Evolutionary conservation across 163 green algal species (phyloP).

Genomic region (Scenedesmus sp.): DNA sequence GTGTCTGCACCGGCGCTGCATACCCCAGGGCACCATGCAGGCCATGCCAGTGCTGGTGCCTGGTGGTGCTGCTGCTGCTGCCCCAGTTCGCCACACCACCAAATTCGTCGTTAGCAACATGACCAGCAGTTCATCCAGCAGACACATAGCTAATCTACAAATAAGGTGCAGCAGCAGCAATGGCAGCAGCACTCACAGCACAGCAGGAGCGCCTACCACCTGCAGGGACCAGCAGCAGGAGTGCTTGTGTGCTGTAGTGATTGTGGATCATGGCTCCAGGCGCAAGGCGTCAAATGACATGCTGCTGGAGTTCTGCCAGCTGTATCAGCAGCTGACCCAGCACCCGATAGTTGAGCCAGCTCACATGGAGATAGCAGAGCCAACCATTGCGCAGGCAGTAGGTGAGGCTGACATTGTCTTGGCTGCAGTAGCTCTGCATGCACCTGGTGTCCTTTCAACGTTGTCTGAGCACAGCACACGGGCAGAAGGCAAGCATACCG

Average conservation of each 20-base stretch:
- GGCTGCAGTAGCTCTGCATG: background rate
- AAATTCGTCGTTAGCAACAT: background rate
- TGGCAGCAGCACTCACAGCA: background rate
- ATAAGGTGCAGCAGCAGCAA: background rate
- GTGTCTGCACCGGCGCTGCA: background rate
- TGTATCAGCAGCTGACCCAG: slow-evolving; percentile 42
- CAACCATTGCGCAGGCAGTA: slow-evolving; percentile 72
- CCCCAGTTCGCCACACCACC: background rate
- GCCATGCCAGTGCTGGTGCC: background rate
- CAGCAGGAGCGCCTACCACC: background rate
- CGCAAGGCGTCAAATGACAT: slow-evolving; percentile 81
- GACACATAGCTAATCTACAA: background rate
- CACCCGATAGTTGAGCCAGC: slow-evolving; percentile 70
- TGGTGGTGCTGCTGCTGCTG: background rate
- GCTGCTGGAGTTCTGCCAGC: slow-evolving; percentile 71
- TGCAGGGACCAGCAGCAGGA: slow-evolving; percentile 32
- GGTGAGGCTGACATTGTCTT: slow-evolving; percentile 35
- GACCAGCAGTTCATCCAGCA: background rate
- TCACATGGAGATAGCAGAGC: slow-evolving; percentile 84
- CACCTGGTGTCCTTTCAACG: background rate
- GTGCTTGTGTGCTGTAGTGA: slow-evolving; percentile 76
- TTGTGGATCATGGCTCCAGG: slow-evolving; percentile 91
- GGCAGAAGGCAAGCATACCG: too few relatives aligned
- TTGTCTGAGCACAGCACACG: background rate
- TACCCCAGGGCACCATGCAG: background rate